Base-by-base conservation (phyloP, 1,139 yeast species). In the Blastobotrys aristatus region DNA sequence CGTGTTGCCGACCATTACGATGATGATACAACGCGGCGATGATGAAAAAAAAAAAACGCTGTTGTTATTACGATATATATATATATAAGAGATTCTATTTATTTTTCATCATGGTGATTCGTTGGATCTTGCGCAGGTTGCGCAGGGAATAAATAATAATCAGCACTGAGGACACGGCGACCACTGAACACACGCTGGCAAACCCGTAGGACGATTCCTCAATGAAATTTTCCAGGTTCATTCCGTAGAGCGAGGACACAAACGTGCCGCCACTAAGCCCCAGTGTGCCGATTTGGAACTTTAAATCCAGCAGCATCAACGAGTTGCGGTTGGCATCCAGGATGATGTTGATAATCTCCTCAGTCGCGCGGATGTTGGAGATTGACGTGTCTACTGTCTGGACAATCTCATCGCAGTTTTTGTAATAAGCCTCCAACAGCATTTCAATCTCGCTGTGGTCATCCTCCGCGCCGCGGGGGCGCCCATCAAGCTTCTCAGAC, bases 321-420 rank as follows among this genome's bases (percentile, higher is more conserved):
- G 95, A 83, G 66, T 94, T 94, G 67, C 99, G 80, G 63, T 90
- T 92, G 1, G 98, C 89, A 66, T 94, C 99, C 47, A 94, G 69
- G 50, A 94, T 88, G 58, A 94, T 92, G 64, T 94, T 94, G 51
- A 89, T 94, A 59, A 94, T 89, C 63, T 94, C 99, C 62, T 94
- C 98, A 0, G 99, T 92, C 14, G 95, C 88, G 53, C 83, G 79
- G 57, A 94, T 92, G 65, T 92, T 95, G 54, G 82, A 78, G 31
- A 87, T 80, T 48, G 89, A 70, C 30, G 90, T 83, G 43, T 88
- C 96, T 0, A 95, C 84, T 50, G 88, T 89, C 64, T 92, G 99
- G 2, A 92, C 98, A 60, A 88, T 85, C 66, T 94, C 98, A 61
- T 94, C 98, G 64, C 95, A 86, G 59, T 92, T 97, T 52, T 88